Percentiles rank a stretch among this genome's conserved stretches.
Evolutionary conservation across 2,329 filamentous ascomycete species (phyloP).

Genomic region (Chaetomiaceae sp.): DNA sequence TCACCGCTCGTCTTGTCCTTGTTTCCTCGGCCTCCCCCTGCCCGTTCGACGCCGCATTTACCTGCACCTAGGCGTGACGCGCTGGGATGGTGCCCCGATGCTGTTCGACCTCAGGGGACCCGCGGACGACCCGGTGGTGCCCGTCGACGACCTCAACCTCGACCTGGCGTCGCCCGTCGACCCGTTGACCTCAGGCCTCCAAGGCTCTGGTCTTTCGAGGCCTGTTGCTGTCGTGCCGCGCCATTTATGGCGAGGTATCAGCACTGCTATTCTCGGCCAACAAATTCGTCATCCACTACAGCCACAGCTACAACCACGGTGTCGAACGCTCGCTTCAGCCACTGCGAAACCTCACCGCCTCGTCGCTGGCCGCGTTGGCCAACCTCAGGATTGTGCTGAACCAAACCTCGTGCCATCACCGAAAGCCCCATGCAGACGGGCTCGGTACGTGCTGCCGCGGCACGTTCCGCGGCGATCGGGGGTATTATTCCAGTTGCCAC

Average conservation of each 20-base stretch:
- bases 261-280: neutral
- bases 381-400: neutral
- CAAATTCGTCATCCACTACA: constrained; percentile 2
- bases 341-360: neutral
- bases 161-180: no score
- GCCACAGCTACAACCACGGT: neutral
- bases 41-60: no score
- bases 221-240: neutral
- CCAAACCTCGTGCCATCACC: neutral
- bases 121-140: neutral
- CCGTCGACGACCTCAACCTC: neutral
- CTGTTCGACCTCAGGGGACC: no score
- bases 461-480: no score
- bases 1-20: no score
- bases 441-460: no score
- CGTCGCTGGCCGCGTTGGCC: neutral
- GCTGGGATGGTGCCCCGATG: no score
- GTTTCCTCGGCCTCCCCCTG: no score
- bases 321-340: neutral
- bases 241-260: neutral
- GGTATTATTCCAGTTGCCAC: no score
- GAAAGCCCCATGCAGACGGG: neutral
- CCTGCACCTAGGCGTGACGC: no score
- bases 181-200: no score
- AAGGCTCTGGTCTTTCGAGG: neutral